Base-by-base conservation (phyloP, 331 rosid species). In the Telfairia occidentalis region DNA sequence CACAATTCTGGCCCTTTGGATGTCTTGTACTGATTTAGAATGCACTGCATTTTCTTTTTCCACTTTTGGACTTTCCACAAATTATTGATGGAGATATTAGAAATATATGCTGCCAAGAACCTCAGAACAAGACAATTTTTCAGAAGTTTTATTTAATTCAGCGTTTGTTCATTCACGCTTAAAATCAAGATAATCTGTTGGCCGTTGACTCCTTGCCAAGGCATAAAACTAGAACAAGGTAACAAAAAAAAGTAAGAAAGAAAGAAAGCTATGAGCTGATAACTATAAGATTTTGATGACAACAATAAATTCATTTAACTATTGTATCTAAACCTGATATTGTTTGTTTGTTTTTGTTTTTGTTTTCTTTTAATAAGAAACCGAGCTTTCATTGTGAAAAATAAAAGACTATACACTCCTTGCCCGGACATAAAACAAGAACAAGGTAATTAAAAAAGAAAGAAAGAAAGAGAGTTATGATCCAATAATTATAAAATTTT, bases 31-130 rank as follows among this genome's bases (percentile, higher is more conserved):
- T 71, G 28, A 48, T 24, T 16, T 71, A 71, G 37, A 71, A 18
- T 48, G 59, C 35, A 1, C 19, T 29, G 23, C 21, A 8, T 49
- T 16, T 71, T 10, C 54, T 23, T 71, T 35, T 71, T 35, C 45
- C 60, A 71, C 7, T 26, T 71, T 71, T 71, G 75, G 75, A 71
- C 38, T 48, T 18, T 71, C 60, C 43, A 71, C 43, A 45, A 65
- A 9, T 34, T 43, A 23, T 70, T 70, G 45, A 61, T 11, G 34
- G 10, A 37, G 73, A 65, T 52, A 38, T 21, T 4, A 34, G 72
- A 19, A 37, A 35, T 3, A 35, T 3, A 8, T 65, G 73, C 43
- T n/a, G 10, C 48, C 43, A 48, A 26, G 43, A 35, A 28, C 60
- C 45, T 71, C 58, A 28, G 10, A 49, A 48, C 45, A 26, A 71